Evolutionary conservation across 1,139 yeast genomes (phyloP).

Genomic region (Diutina siamensis): DNA sequence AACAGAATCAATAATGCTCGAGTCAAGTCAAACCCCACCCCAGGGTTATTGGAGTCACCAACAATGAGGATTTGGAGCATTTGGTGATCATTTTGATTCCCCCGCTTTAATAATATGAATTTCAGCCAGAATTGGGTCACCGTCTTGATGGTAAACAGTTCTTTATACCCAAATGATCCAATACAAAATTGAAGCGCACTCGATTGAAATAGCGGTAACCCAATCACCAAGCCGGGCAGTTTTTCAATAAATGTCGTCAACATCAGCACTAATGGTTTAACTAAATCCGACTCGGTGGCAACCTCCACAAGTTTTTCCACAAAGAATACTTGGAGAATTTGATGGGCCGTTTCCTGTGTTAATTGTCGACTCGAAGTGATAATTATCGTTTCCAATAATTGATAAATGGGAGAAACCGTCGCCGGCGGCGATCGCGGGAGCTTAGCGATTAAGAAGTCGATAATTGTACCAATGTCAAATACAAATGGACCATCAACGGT

Average conservation of each 20-base stretch:
- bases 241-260: slow-evolving; percentile 36
- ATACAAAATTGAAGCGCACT: slow-evolving; percentile 31
- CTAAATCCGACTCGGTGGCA: slow-evolving; percentile 41
- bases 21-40: slow-evolving; percentile 26
- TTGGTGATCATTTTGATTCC: slow-evolving; percentile 30
- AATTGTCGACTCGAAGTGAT: slow-evolving; percentile 10
- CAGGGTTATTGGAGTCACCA: slow-evolving; percentile 20
- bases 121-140: slow-evolving; percentile 56
- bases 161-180: slow-evolving; percentile 39
- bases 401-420: not conserved
- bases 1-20: slow-evolving; percentile 24
- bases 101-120: slow-evolving; percentile 41
- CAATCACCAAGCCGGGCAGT: slow-evolving; percentile 37
- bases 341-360: slow-evolving; percentile 18
- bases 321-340: slow-evolving; percentile 20
- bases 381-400: not conserved
- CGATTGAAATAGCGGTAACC: slow-evolving; percentile 16
- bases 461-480: slow-evolving; percentile 29
- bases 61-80: slow-evolving; percentile 19
- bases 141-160: slow-evolving; percentile 54
- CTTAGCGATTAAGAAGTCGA: slow-evolving; percentile 35
- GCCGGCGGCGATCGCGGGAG: not conserved
- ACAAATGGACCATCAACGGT: slow-evolving; percentile 45
- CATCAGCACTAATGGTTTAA: slow-evolving; percentile 32
- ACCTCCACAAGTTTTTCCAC: slow-evolving; percentile 22